phyloP scores from a whole-genome alignment of 352 stramenopile species.

The Sclerospora graminicola region DNA sequence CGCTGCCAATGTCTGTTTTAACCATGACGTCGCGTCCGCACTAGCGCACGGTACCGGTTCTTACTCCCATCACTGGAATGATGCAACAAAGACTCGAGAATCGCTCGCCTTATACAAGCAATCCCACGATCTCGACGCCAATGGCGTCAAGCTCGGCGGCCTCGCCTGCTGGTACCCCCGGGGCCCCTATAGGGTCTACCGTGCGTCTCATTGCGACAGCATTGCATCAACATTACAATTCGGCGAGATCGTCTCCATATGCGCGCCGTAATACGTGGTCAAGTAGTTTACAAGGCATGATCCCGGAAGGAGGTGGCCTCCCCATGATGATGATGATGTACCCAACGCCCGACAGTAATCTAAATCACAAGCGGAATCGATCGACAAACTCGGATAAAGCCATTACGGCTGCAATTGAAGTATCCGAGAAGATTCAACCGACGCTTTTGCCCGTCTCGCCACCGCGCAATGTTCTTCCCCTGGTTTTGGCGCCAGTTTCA shows the following conservation, averaged over 20 bases:
- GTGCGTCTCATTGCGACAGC: conserved; percentile 22
- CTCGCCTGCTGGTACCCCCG: conserved; percentile 9
- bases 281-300: conserved; percentile 19
- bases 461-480: conserved; percentile 10
- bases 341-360: conserved; percentile 25
- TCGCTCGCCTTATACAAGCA: conserved; percentile 17
- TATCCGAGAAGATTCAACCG: conserved; percentile 40
- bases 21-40: conserved; percentile 13
- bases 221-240: conserved; percentile 43
- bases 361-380: conserved; percentile 63
- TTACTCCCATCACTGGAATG: conserved; percentile 63
- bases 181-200: conserved; percentile 8
- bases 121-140: conserved; percentile 11
- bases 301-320: conserved; percentile 27
- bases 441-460: conserved; percentile 18
- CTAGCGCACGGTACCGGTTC: conserved; percentile 20
- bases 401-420: conserved; percentile 37
- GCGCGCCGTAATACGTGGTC: conserved; percentile 27
- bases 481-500: conserved; percentile 16
- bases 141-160: conserved; percentile 16
- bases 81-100: conserved; percentile 59
- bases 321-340: conserved; percentile 28
- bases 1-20: conserved; percentile 36
- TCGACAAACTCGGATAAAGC: conserved; percentile 59
- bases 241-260: conserved; percentile 28